Evolutionary conservation across 148 eudicot genomes (phyloP).

Genomic region (Oxyria digyna): DNA sequence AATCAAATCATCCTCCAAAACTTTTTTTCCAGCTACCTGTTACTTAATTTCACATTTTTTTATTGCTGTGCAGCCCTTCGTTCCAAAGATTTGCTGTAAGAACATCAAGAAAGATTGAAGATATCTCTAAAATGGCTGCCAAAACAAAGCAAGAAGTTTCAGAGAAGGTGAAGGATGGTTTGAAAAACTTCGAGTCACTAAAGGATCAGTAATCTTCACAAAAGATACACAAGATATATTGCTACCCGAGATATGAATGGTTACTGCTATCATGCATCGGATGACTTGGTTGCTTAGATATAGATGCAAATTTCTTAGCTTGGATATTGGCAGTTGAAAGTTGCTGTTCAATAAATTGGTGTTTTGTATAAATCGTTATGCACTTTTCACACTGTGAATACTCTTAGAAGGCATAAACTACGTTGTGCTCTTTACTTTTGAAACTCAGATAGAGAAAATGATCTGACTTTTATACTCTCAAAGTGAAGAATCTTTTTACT

Average conservation of each 20-base stretch:
- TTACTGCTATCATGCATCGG: too few species aligned
- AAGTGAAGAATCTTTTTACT: too few species aligned
- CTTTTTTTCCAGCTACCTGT: neutral
- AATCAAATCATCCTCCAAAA: neutral
- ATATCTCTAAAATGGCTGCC: slow-evolving; percentile 35
- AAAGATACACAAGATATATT: neutral
- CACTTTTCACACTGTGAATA: neutral
- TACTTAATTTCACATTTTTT: neutral
- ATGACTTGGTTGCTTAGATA: neutral
- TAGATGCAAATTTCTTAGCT: neutral
- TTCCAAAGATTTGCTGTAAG: slow-evolving; percentile 85
- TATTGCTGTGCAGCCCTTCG: slow-evolving; percentile 32
- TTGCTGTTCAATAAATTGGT: neutral
- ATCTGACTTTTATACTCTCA: too few species aligned
- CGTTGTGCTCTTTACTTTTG: neutral
- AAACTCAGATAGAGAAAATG: neutral
- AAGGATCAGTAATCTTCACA: slow-evolving; percentile 1
- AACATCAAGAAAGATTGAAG: slow-evolving; percentile 50
- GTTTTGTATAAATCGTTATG: neutral
- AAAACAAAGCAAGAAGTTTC: slow-evolving; percentile 39
- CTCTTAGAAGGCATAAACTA: neutral
- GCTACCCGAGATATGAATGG: neutral
- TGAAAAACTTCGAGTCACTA: slow-evolving; percentile 26
- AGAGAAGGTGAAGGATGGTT: slow-evolving; percentile 47
- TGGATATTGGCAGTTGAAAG: neutral